Evolutionary conservation across 306 rosid genomes (phyloP), one percentile per base, ranked within the genome.

Genomic region (Pterocarpus macrocarpus): DNA sequence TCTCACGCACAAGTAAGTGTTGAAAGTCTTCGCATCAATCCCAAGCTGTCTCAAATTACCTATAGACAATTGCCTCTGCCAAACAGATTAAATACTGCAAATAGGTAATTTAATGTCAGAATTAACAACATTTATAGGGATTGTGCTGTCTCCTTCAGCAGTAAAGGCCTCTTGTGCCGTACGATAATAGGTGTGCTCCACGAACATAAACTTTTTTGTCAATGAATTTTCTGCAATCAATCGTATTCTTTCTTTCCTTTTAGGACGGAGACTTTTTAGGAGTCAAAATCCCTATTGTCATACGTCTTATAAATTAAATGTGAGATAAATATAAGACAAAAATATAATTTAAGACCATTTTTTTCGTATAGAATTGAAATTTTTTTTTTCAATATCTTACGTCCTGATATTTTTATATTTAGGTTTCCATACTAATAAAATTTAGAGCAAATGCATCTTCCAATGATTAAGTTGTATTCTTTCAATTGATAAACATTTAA

Each of bases 1-100:
- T 30, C 49, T 80, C 28, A 72, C 79, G 74, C 84, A 39, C 4
- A 64, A 45, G 84, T 41, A 56, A 74, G 43, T 65, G 75, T 32
- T 73, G 55, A 64, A 73, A 74, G 75, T 81, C 55, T 65, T 65
- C 50, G 16, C 69, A n/a, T 64, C 79, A 64, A 72, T 81, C 64
- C 70, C 62, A 53, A 66, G 68, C 74, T 56, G 56, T 67, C 62
- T 35, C 28, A 13, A 11, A 64, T 80, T 73, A 55, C 65, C 5
- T 61, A 80, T 0, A 28, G 58, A 55, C 55, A 66, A 63, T 64
- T 65, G 74, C 35, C 44, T 78, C 22, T 39, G 3, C 61, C 17
- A 13, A 8, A 44, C 59, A 44, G 2, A 13, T 35, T 59, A 70
- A 59, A 79, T 28, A 79, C 4, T 33, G 28, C 9, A 53, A 5